Percentiles rank a stretch among this genome's conserved stretches.
phyloP scores from a whole-genome alignment of 2,329 filamentous ascomycete genomes.

The Aphanoascus verrucosus region DNA sequence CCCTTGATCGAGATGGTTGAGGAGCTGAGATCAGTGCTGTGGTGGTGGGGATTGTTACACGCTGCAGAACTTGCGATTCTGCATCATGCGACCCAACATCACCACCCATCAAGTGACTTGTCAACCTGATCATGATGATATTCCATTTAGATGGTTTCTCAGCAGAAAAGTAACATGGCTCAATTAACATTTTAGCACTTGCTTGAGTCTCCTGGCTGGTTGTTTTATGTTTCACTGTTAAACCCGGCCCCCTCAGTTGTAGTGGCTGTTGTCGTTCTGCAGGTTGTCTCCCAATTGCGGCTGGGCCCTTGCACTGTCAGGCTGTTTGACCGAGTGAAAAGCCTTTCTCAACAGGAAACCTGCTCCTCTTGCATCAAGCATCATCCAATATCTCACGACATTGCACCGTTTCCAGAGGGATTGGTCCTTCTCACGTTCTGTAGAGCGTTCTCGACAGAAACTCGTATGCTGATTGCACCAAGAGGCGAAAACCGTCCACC shows the following conservation, averaged over 20 bases:
- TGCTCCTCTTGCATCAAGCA: not conserved
- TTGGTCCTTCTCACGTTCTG: not conserved
- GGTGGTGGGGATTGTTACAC: no score
- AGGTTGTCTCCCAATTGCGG: slow-evolving; percentile 4
- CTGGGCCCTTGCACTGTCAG: slow-evolving; percentile 1
- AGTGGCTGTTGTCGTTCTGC: slow-evolving; percentile 1
- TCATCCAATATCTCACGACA: slow-evolving; percentile 4
- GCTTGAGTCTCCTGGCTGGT: not conserved
- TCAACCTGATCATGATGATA: no score
- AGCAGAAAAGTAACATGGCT: not conserved
- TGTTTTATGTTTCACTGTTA: slow-evolving; percentile 7
- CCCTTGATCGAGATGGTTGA: no score
- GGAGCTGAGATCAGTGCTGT: no score
- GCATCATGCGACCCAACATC: no score
- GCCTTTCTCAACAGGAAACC: slow-evolving; percentile 1
- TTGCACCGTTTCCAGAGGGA: not conserved
- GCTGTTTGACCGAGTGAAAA: not conserved
- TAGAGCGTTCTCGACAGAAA: not conserved
- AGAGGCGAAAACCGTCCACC: slow-evolving; percentile 6
- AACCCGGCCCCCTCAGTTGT: not conserved
- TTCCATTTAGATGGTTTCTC: no score
- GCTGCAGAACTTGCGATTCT: no score
- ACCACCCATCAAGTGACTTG: no score
- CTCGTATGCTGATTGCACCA: slow-evolving; percentile 4
- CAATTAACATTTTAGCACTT: not conserved